phyloP scores from a whole-genome alignment of 495 filamentous ascomycete species.

The Sporormia fimetaria region DNA sequence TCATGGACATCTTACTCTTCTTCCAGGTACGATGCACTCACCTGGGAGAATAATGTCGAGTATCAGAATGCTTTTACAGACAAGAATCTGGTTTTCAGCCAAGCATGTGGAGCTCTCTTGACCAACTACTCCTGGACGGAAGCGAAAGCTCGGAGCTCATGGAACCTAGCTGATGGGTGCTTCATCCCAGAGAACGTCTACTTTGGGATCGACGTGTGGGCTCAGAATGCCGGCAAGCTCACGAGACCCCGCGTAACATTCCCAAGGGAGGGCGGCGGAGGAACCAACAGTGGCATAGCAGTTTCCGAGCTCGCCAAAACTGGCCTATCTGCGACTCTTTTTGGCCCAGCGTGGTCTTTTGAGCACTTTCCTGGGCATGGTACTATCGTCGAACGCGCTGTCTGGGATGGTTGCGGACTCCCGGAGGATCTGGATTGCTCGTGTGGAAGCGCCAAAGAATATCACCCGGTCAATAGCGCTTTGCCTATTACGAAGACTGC shows the following conservation, averaged over 20 bases:
- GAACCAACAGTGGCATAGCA: constrained; percentile 29
- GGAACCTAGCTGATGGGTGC: constrained; percentile 18
- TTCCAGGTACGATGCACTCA: constrained; percentile 36
- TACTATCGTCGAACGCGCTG: constrained; percentile 27
- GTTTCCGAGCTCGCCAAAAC: constrained; percentile 25
- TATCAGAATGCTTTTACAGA: constrained; percentile 36
- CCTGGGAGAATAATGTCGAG: constrained; percentile 31
- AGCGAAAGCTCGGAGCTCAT: constrained; percentile 19
- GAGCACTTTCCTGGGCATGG: constrained; percentile 34
- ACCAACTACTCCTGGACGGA: constrained; percentile 38
- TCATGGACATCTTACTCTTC: neutral
- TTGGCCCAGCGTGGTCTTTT: constrained; percentile 39
- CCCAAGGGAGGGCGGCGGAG: constrained; percentile 23
- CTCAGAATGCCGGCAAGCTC: constrained; percentile 15
- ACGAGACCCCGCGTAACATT: constrained; percentile 22
- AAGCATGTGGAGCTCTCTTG: constrained; percentile 29
- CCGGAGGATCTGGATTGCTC: constrained; percentile 22
- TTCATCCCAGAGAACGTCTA: constrained; percentile 25
- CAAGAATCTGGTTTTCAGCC: constrained; percentile 30
- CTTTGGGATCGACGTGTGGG: constrained; percentile 34
- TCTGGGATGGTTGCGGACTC: constrained; percentile 33
- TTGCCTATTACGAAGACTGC: constrained; percentile 22
- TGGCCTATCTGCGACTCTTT: constrained; percentile 33
- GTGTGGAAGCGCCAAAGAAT: constrained; percentile 13
- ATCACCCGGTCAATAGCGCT: constrained; percentile 10